Evolutionary conservation across 2,329 filamentous ascomycete species (phyloP).

Genomic region (Bipolaris victoriae): DNA sequence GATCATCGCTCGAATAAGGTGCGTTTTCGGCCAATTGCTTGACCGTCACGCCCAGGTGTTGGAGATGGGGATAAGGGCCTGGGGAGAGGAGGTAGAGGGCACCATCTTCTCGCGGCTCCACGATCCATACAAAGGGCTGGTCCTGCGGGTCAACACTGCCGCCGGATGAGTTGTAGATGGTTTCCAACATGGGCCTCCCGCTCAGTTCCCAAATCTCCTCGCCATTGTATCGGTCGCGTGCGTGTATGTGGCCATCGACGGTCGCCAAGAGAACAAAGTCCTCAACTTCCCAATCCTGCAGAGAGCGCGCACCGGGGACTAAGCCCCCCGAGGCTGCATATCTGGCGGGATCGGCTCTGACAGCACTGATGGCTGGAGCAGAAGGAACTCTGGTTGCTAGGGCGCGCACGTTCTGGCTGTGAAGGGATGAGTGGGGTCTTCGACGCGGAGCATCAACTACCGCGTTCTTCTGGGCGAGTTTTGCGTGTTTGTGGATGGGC

Average conservation of each 20-base stretch:
- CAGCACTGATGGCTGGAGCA: slow-evolving; percentile 89
- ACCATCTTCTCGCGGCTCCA: slow-evolving; percentile 88
- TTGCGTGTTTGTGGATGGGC: slow-evolving; percentile 7
- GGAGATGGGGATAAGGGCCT: slow-evolving; percentile 64
- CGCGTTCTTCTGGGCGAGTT: slow-evolving; percentile 17
- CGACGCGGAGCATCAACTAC: slow-evolving; percentile 30
- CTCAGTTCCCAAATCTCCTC: slow-evolving; percentile 84
- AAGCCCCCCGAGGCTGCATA: slow-evolving; percentile 55
- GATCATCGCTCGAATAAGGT: slow-evolving; percentile 76
- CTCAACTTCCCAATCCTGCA: slow-evolving; percentile 99
- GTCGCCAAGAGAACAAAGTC: slow-evolving; percentile 99
- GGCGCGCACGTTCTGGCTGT: slow-evolving; percentile 80
- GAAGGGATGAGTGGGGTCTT: slow-evolving; percentile 34
- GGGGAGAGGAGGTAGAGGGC: slow-evolving; percentile 86
- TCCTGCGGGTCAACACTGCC: slow-evolving; percentile 55
- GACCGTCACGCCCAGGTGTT: slow-evolving; percentile 74
- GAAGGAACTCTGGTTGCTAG: slow-evolving; percentile 75
- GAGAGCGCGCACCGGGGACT: slow-evolving; percentile 83
- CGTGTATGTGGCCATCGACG: slow-evolving; percentile 96
- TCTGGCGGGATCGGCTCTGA: slow-evolving; percentile 86
- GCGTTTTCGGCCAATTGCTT: slow-evolving; percentile 86
- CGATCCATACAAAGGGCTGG: slow-evolving; percentile 92
- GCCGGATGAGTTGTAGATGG: slow-evolving; percentile 70
- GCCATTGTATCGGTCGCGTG: slow-evolving; percentile 85
- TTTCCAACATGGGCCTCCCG: slow-evolving; percentile 89